Percentiles rank a stretch among this genome's conserved stretches.
Evolutionary conservation across 768 basidiomycete species (phyloP).

Genomic region (Hericium coralloides): DNA sequence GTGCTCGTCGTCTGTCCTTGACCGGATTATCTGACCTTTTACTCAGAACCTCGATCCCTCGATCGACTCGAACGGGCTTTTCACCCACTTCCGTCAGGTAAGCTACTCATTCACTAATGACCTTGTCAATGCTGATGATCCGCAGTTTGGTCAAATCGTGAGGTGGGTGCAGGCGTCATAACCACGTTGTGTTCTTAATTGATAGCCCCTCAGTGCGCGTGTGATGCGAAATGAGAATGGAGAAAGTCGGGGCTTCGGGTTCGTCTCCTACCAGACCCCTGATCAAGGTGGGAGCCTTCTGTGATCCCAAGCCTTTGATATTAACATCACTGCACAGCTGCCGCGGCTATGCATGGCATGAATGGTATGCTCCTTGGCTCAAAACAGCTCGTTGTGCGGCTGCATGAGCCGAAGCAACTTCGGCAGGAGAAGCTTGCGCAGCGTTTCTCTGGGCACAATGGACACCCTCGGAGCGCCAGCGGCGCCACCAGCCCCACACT

Average conservation of each 20-base stretch:
- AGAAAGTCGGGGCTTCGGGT: conserved; percentile 83
- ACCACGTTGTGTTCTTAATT: not conserved
- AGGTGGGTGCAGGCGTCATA: conserved; percentile 38
- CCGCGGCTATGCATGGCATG: conserved; percentile 71
- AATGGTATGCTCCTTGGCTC: conserved; percentile 63
- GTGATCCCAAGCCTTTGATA: conserved; percentile 1
- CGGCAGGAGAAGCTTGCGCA: conserved; percentile 83
- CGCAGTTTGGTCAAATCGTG: conserved; percentile 80
- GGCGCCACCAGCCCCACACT: conserved; percentile 81
- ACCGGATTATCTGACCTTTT: no score
- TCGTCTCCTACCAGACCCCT: conserved; percentile 79
- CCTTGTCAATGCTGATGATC: not conserved
- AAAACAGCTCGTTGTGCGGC: conserved; percentile 76
- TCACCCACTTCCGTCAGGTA: conserved; percentile 76
- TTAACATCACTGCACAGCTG: conserved; percentile 33
- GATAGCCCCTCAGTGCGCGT: conserved; percentile 51
- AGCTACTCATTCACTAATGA: conserved; percentile 13
- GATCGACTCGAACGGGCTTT: conserved; percentile 79
- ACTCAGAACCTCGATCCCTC: conserved; percentile 74
- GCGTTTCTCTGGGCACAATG: conserved; percentile 66
- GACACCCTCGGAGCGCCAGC: conserved; percentile 71
- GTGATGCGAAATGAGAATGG: conserved; percentile 85
- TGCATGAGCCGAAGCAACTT: conserved; percentile 89
- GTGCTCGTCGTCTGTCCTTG: not conserved
- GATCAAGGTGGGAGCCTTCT: conserved; percentile 51